Conservation (phyloP, 768 basidiomycete genomes). For the Suillus brevipes region DNA sequence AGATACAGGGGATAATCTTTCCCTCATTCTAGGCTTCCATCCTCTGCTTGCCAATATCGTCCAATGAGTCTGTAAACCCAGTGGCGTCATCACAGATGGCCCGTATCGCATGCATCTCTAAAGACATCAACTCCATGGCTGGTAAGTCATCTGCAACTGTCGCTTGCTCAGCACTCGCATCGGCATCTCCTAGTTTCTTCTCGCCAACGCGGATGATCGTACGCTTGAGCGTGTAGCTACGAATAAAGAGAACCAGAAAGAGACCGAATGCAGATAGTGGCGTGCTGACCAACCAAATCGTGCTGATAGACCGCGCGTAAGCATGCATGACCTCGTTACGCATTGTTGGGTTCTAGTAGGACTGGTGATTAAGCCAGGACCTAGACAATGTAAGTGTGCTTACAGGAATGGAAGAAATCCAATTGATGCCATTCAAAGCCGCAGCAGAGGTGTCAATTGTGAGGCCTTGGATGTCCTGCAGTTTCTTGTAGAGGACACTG, state of each 20-base stretch:
- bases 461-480: constrained; percentile 19
- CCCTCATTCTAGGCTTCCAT: not conserved
- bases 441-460: constrained; percentile 43
- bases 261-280: constrained; percentile 33
- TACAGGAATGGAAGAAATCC: constrained; percentile 38
- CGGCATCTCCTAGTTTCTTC: constrained; percentile 27
- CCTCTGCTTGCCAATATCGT: constrained; percentile 2
- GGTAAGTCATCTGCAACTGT: not conserved
- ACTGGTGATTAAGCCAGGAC: not conserved
- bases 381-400: not conserved
- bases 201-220: constrained; percentile 16
- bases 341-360: constrained; percentile 29
- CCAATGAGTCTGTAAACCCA: constrained; percentile 5
- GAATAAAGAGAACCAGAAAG: constrained; percentile 35
- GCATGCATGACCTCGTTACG: constrained; percentile 37
- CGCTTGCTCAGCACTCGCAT: constrained; percentile 21
- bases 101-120: not conserved
- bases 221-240: constrained; percentile 37
- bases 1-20: not conserved
- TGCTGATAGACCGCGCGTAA: constrained; percentile 37
- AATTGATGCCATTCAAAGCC: constrained; percentile 47
- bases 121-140: not conserved
- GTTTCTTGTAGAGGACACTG: constrained; percentile 39
- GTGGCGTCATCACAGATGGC: constrained; percentile 3
- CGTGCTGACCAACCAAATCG: constrained; percentile 41